Base-by-base conservation (phyloP, 768 basidiomycete genomes). In the Paxillus involutus region DNA sequence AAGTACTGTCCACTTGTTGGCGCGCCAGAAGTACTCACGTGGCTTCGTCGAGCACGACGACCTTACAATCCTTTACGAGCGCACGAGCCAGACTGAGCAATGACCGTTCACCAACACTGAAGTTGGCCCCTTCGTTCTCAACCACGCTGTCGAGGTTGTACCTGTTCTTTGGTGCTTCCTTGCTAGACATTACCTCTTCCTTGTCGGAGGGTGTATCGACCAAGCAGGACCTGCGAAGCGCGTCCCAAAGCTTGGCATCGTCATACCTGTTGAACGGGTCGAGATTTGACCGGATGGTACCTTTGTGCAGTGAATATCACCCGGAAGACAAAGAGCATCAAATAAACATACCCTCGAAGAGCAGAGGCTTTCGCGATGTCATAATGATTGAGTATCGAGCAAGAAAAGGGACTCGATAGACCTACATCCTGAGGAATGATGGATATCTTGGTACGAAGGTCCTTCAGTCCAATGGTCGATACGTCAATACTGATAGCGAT, bases 391-490 rank as follows among this genome's bases (percentile, higher is more conserved):
- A 41, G 3, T 6, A 37, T 46, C 35, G 42, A 19, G 61, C 47
- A 41, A 11, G 11, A 43, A 51, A 39, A 19, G 60, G 8, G 30
- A 35, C 21, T 24, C 7, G 24, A 41, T n/a, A 8, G 44, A 67
- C 77, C 60, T 68, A 85, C 77, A 58, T 88, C 86, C 64, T 88
- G 86, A 6, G 86, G 86, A 52, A 88, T 86, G 53, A 87, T 84
- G 0, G 83, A 78, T 33, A 85, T 75, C 51, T 80, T 80, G 8
- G 75, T 75, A 11, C 84, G 79, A 7, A 90, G 72, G 59, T 85
- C 83, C 55, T 73, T 77, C 19, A 92, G 71, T 1, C 89, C 89
- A 29, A 93, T 77, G 57, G 76, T 81, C 10, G 81, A 79, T 16
- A 91, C 86, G 61, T 91, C 86, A 40, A 87, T 64, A 7, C 83